phyloP scores from a whole-genome alignment of 306 rosid genomes.

The Begonia loranthoides region DNA sequence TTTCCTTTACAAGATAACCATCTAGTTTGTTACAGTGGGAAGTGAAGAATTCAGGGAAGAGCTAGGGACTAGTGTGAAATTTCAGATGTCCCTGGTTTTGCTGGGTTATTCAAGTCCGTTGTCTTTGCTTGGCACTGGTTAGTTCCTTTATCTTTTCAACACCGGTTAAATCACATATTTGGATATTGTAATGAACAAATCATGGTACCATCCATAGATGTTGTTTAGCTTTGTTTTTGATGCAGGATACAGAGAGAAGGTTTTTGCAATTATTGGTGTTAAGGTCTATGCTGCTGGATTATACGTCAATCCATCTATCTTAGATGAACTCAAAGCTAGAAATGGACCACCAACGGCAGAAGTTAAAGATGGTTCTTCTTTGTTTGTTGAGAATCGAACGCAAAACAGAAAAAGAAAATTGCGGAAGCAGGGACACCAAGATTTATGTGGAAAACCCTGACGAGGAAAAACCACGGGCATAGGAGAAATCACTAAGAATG shows the following conservation, averaged over 20 bases:
- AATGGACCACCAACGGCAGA: slow-evolving; percentile 42
- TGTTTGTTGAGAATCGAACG: too few species aligned
- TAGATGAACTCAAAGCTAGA: slow-evolving; percentile 38
- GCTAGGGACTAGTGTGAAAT: slow-evolving; percentile 57
- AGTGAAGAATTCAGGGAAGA: slow-evolving; percentile 53
- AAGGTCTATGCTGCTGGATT: slow-evolving; percentile 85
- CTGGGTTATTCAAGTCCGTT: slow-evolving; percentile 53
- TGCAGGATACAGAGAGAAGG: slow-evolving; percentile 85
- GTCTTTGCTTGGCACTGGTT: slow-evolving; percentile 66
- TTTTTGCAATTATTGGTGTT: slow-evolving; percentile 68
- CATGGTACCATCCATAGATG: background rate
- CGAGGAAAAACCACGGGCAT: too few species aligned
- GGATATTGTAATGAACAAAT: too few species aligned
- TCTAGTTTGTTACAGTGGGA: slow-evolving; percentile 31
- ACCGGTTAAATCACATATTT: background rate
- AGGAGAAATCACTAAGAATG: too few species aligned
- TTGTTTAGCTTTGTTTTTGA: background rate
- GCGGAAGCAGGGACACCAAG: too few species aligned
- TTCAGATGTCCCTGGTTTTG: slow-evolving; percentile 43
- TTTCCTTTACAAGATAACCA: slow-evolving; percentile 6
- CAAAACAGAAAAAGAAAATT: too few species aligned
- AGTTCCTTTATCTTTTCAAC: slow-evolving; percentile 11
- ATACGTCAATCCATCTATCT: slow-evolving; percentile 37
- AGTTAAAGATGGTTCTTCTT: slow-evolving; percentile 44
- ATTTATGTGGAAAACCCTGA: too few species aligned